These are phyloP conservation scores for Tephrocybe sp. DNA, from an alignment of 768 basidiomycete genomes.

Conservation along the genomic window DNA sequence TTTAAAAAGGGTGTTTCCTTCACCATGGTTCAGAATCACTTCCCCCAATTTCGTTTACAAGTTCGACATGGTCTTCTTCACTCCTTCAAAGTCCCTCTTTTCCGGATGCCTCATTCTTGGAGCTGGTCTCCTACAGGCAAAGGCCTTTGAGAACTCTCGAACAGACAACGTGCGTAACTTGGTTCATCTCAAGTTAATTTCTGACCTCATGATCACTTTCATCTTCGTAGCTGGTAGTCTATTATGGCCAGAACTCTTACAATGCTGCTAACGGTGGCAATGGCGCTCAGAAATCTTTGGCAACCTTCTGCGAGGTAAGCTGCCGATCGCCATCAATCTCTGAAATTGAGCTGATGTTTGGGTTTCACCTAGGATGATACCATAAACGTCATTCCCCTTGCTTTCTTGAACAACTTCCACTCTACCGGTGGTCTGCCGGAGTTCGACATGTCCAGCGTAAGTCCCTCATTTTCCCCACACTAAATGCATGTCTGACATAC, in stretches of 20 bases:
- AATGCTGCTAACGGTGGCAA: too few relatives aligned
- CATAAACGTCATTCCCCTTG: conserved; percentile 60
- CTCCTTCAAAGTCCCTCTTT: not conserved
- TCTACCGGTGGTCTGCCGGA: conserved; percentile 56
- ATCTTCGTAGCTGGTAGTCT: conserved; percentile 28
- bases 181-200: not conserved
- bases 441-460: conserved; percentile 61
- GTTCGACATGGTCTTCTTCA: not conserved
- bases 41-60: too few relatives aligned
- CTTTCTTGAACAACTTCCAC: conserved; percentile 63
- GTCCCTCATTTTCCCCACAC: not conserved
- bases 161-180: not conserved
- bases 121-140: not conserved
- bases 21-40: too few relatives aligned
- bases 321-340: not conserved
- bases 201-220: not conserved
- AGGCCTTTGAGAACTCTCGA: not conserved
- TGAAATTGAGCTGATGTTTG: not conserved
- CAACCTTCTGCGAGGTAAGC: conserved; percentile 52
- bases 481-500: not conserved
- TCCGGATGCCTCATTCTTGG: not conserved
- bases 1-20: too few relatives aligned
- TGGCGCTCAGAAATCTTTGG: conserved; percentile 32
- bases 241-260: conserved; percentile 48
- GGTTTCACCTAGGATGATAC: conserved; percentile 43